Evolutionary conservation across 768 basidiomycete species (phyloP).

Genomic region (Boletus edulis): DNA sequence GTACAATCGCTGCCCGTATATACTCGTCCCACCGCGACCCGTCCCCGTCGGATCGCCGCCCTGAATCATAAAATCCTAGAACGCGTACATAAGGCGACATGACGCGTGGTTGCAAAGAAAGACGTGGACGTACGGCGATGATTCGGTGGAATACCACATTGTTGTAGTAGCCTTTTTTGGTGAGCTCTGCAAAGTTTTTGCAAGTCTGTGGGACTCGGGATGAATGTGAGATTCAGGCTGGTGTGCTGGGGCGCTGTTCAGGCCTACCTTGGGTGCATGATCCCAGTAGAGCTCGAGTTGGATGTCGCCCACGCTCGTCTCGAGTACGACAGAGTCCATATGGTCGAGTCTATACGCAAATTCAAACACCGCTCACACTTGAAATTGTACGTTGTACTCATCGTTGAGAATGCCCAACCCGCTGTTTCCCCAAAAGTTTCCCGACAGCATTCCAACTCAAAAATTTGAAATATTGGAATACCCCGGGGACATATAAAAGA

Average conservation of each 20-base stretch:
- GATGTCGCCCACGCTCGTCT: constrained; percentile 84
- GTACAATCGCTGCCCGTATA: constrained; percentile 86
- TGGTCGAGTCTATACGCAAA: background rate
- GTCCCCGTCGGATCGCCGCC: constrained; percentile 95
- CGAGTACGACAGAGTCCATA: constrained; percentile 61
- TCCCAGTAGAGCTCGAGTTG: constrained; percentile 91
- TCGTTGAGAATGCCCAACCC: too few relatives aligned
- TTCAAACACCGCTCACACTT: too few relatives aligned
- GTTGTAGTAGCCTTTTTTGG: constrained; percentile 93
- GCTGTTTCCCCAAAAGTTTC: too few relatives aligned
- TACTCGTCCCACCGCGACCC: constrained; percentile 86
- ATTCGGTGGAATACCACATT: constrained; percentile 89
- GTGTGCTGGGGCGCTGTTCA: background rate
- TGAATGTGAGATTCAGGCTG: too few relatives aligned
- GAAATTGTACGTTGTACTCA: too few relatives aligned
- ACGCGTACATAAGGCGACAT: background rate
- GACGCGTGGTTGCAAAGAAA: background rate
- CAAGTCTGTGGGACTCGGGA: constrained; percentile 62
- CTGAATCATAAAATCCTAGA: constrained; percentile 95
- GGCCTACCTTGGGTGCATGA: constrained; percentile 72
- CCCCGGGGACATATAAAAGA: too few relatives aligned
- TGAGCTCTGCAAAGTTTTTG: constrained; percentile 90
- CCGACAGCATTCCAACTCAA: too few relatives aligned
- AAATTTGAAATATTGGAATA: too few relatives aligned
- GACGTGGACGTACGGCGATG: constrained; percentile 54